Base-by-base conservation (phyloP, 2,329 filamentous ascomycete genomes). In the Orbilia brochopaga region DNA sequence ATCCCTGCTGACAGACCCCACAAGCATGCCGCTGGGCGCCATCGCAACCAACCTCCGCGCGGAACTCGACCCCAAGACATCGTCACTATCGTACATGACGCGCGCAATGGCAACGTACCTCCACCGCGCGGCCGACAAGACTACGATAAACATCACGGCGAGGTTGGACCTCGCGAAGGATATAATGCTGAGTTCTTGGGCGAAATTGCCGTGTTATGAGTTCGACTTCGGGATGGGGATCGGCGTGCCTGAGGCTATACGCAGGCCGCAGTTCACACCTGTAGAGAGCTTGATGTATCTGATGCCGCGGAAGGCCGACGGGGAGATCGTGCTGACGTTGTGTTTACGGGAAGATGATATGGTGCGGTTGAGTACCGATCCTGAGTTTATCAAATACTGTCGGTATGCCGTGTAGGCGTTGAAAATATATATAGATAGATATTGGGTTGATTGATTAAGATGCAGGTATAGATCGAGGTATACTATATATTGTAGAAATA, bases 161-260 rank as follows among this genome's bases (percentile, higher is more conserved):
- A 76, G 74, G 2, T 59, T 82, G 1, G 78, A 83, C 30, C 73
- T 78, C 0, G 76, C 80, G 0, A 76, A 75, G 0, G 83, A 85
- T 42, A 77, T 86, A 1, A 82, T 83, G 79, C 69, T 86, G 4
- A 85, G 83, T 65, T 86, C 84, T 0, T 87, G 84, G 85, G 80
- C 81, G 0, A 83, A 83, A 57, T 75, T 83, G 1, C 77, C 80
- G 2, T 79, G 78, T 15, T 83, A 82, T 72, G 77, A 80, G 0
- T 77, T 82, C 4, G 82, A 85, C 50, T 86, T 86, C 62, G 78
- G 79, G 0, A 73, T 81, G 1, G 81, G 80, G 0, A 73, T 86
- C 1, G 84, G 84, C 0, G 78, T 74, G 17, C 82, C 84, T 0
- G 80, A 80, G 61, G 79, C 78, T 0, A 83, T 85, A 21, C 77